Evolutionary conservation across 73 alveolate species (phyloP).

Genomic region (Breviolum minutum): DNA sequence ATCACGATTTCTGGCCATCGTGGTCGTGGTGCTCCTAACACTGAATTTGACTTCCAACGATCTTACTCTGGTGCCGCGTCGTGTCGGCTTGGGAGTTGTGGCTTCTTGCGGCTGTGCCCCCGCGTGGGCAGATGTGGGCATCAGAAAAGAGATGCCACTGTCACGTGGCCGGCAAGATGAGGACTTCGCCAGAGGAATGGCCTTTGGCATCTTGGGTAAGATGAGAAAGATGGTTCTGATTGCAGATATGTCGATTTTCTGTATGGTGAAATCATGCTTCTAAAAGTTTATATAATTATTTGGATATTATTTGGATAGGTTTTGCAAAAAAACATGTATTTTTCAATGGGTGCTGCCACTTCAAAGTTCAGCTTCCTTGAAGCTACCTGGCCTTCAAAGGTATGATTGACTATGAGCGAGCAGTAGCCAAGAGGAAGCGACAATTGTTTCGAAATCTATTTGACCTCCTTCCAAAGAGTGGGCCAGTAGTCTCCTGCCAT

Average conservation of each 20-base stretch:
- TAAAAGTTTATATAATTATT: no score
- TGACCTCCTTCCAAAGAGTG: slow-evolving; percentile 23
- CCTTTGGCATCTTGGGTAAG: background rate
- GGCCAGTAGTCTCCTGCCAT: background rate
- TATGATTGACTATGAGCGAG: slow-evolving; percentile 86
- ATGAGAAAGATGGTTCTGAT: background rate
- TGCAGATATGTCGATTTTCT: no score
- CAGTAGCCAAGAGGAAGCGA: slow-evolving; percentile 78
- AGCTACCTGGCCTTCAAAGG: background rate
- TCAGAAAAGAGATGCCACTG: background rate
- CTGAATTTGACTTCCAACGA: background rate
- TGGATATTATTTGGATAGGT: no score
- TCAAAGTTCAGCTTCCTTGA: no score
- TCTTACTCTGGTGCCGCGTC: slow-evolving; percentile 44
- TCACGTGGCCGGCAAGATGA: slow-evolving; percentile 35
- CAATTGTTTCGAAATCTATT: slow-evolving; percentile 17
- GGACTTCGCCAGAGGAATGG: slow-evolving; percentile 35
- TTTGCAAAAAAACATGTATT: no score
- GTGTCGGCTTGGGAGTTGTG: background rate
- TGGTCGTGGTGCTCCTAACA: no score
- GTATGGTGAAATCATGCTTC: no score
- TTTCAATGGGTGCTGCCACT: no score
- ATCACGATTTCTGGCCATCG: no score
- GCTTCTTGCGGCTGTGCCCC: background rate
- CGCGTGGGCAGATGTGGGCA: slow-evolving; percentile 28